These are phyloP conservation scores for Cyberlindnera mrakii DNA, from an alignment of 805 yeast genomes.

Conservation along the genomic window DNA sequence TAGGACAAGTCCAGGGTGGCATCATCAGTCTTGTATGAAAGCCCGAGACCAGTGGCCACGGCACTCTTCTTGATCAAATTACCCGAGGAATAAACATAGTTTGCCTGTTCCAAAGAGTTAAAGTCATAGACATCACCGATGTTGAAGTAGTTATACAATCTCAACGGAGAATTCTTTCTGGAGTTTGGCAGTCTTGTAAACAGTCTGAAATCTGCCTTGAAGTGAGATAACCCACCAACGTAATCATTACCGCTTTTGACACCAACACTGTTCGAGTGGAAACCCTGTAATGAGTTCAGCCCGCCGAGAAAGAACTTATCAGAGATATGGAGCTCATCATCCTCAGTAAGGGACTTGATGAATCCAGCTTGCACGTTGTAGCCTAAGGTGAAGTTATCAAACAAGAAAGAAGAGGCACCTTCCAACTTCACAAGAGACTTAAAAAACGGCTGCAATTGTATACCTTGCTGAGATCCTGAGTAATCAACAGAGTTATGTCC, in stretches of 20 bases:
- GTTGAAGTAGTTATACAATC: slow-evolving; percentile 54
- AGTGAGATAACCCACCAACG: slow-evolving; percentile 52
- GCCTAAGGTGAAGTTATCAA: slow-evolving; percentile 42
- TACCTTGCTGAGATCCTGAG: slow-evolving; percentile 20
- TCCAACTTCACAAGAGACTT: slow-evolving; percentile 18
- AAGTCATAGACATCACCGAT: slow-evolving; percentile 44
- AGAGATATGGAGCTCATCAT: slow-evolving; percentile 43
- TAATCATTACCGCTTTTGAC: slow-evolving; percentile 38
- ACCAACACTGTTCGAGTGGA: slow-evolving; percentile 54
- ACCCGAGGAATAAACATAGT: slow-evolving; percentile 15
- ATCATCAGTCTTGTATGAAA: slow-evolving; percentile 44
- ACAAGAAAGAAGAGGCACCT: slow-evolving; percentile 34
- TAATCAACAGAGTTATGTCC: slow-evolving; percentile 23
- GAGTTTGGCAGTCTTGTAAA: slow-evolving; percentile 50
- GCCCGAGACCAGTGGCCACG: slow-evolving; percentile 44
- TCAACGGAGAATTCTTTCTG: slow-evolving; percentile 38
- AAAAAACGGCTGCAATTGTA: slow-evolving; percentile 25
- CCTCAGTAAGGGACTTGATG: slow-evolving; percentile 27
- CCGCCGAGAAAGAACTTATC: slow-evolving; percentile 80
- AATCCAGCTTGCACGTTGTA: slow-evolving; percentile 45
- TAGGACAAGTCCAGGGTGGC: slow-evolving; percentile 52
- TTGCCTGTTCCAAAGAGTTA: slow-evolving; percentile 12
- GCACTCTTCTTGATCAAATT: slow-evolving; percentile 30
- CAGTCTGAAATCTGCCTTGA: slow-evolving; percentile 43
- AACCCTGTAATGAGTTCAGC: slow-evolving; percentile 53